Percentiles rank a stretch among this genome's conserved stretches.
phyloP scores from a whole-genome alignment of 2,329 filamentous ascomycete genomes.

The Beauveria varroae region DNA sequence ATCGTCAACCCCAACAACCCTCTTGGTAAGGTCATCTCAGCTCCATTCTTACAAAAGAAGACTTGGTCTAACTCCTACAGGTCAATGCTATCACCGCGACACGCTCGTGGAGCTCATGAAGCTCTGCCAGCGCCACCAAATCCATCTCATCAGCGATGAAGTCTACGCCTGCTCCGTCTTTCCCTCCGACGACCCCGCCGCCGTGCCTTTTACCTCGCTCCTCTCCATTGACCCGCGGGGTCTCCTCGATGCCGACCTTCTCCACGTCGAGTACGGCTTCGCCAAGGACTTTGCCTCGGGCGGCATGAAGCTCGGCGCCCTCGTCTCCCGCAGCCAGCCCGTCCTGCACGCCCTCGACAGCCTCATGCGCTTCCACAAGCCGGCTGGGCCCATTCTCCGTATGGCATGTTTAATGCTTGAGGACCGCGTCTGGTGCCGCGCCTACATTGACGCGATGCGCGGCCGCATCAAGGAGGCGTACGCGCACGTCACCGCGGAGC shows the following conservation, averaged over 20 bases:
- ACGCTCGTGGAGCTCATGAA: constrained; percentile 36
- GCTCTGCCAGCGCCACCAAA: constrained; percentile 39
- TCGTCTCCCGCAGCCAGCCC: constrained; percentile 32
- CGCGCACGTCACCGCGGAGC: constrained; percentile 26
- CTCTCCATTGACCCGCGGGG: constrained; percentile 36
- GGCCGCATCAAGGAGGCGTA: constrained; percentile 33
- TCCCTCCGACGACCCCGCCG: constrained; percentile 23
- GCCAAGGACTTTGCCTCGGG: constrained; percentile 45
- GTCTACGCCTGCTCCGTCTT: constrained; percentile 49
- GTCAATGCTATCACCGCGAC: constrained; percentile 35
- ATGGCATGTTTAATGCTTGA: constrained; percentile 38
- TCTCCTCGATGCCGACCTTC: constrained; percentile 37
- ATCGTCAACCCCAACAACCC: constrained; percentile 49
- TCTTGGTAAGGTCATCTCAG: constrained; percentile 26
- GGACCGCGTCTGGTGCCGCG: constrained; percentile 35
- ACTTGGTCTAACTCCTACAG: neutral
- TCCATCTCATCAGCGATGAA: constrained; percentile 52
- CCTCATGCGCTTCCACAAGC: constrained; percentile 38
- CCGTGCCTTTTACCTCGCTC: constrained; percentile 37
- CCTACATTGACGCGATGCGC: constrained; percentile 35
- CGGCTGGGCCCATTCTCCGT: constrained; percentile 36
- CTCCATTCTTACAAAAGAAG: constrained; percentile 2
- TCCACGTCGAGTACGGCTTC: constrained; percentile 43
- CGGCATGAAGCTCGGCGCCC: constrained; percentile 41
- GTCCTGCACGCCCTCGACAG: constrained; percentile 28